Base-by-base conservation (phyloP, 2,329 filamentous ascomycete genomes). In the Gnomoniopsis sp. region DNA sequence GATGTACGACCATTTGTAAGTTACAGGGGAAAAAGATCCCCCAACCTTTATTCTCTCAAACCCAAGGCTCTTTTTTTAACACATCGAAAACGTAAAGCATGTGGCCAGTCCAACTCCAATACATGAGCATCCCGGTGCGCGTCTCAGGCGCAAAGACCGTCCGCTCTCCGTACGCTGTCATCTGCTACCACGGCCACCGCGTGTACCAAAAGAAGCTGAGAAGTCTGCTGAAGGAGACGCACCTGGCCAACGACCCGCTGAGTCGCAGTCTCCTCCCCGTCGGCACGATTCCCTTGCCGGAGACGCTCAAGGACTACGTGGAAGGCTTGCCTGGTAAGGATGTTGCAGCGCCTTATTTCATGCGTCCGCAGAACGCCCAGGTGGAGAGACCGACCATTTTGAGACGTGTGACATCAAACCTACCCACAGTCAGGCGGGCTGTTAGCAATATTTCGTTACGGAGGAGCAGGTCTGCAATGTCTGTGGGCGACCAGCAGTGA, bases 121-220 rank as follows among this genome's bases (percentile, higher is more conserved):
- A 57, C 33, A 52, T 53, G 55, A 46, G 41, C 7, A 26, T 57
- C 12, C 49, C 49, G 1, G 55, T 57, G 15, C 49, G 55, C 21
- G 36, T 57, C 26, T 53, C 55, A n/a, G 55, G 36, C 23, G 49
- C 50, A 21, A 53, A 43, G 49, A 48, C 41, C 3, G 49, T 57
- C 10, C 44, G 55, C 6, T 47, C 41, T 12, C 55, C 55, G 12
- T 57, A 57, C 33, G 55, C 55, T 3, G 48, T 53, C 33, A 49
- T 57, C 15, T 57, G 55, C n/a, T 57, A 57, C 22, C 41, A 57
- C 21, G 55, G 49, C 8, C 55, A 57, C 55, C 23, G 55, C 30
- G 55, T 57, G 19, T 57, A 57, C n/a, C 55, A 57, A 41, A 57
- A 57, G 55, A 57, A 57, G 43, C 55, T 57, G 21, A 57, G 53